These are phyloP conservation scores for Oleoguttula mirabilis DNA, from an alignment of 495 filamentous ascomycete genomes.

Conservation along the genomic window DNA sequence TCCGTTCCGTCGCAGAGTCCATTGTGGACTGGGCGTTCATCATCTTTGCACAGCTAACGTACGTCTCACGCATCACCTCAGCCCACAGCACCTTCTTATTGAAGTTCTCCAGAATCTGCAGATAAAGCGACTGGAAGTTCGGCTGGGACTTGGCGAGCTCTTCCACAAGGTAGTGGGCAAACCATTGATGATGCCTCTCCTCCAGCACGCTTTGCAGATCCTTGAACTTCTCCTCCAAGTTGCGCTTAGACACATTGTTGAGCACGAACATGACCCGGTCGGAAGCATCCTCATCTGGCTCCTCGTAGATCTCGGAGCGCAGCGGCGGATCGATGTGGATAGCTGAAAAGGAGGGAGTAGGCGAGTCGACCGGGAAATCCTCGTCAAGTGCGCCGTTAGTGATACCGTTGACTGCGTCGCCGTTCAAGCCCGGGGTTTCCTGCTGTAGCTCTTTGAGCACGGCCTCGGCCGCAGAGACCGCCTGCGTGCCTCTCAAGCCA, in stretches of 20 bases:
- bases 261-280: conserved; percentile 91
- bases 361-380: conserved; percentile 40
- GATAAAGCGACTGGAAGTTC: conserved; percentile 86
- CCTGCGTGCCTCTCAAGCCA: conserved; percentile 70
- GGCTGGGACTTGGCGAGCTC: conserved; percentile 92
- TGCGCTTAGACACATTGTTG: conserved; percentile 88
- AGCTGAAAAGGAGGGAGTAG: conserved; percentile 52
- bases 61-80: conserved; percentile 89
- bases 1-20: conserved; percentile 64
- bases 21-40: conserved; percentile 80
- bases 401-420: conserved; percentile 23
- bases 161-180: conserved; percentile 89
- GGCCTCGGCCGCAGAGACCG: conserved; percentile 68
- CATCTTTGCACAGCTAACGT: conserved; percentile 67
- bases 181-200: conserved; percentile 83
- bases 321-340: conserved; percentile 60
- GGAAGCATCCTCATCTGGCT: conserved; percentile 71
- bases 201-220: conserved; percentile 69
- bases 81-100: conserved; percentile 64
- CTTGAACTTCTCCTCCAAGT: conserved; percentile 65
- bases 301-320: conserved; percentile 49
- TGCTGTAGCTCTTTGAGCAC: conserved; percentile 45
- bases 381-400: conserved; percentile 57
- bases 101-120: conserved; percentile 77
- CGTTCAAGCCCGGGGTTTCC: conserved; percentile 36